Evolutionary conservation across 768 basidiomycete species (phyloP), one percentile per base, ranked within the genome.

Genomic region (Roridomyces roridus): DNA sequence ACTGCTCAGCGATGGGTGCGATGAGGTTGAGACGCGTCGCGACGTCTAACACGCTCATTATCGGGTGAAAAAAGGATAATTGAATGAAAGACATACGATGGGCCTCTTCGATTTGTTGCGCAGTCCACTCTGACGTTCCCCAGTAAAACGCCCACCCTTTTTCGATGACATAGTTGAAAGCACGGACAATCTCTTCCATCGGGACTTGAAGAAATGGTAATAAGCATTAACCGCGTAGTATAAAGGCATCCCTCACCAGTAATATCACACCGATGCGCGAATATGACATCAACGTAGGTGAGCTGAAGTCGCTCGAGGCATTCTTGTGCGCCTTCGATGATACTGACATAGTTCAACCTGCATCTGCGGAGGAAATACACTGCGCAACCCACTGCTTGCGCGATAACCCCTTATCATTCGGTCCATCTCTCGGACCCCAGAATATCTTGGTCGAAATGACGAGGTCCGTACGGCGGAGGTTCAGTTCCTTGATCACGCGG

Each of bases 121-220:
- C 87, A 44, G 78, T 81, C 92, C 92, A 94, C 69, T 93, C 91
- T 8, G 86, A 88, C 0, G 89, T 91, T 26, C 77, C 89, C 88
- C 88, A 89, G 66, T 87, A 88, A 68, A 80, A 84, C 35, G 43
- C 59, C 86, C 87, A 87, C 68, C 88, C 89, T 64, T 84, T 74
- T 49, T 89, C 83, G 60, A 93, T 91, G 21, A 91, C 79, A 65
- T 77, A 85, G 75, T 90, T 91, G 78, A 94, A 92, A 0, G 89
- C 89, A 39, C 91, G 83, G 44, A 94, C 91, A 51, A 85, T 76
- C 68, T 94, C 92, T 69, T 92, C 89, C 82, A 86, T 86, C 0
- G 85, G 82, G 8, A 85, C 84, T 79, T 11, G 18, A 36, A 40
- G 18, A 17, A n/a, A 4, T 21, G 26, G 21, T 50, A 39, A 7